Evolutionary conservation across 208 protist genomes (phyloP), one percentile per base, ranked within the genome.

Genomic region (Trypanosoma congolense): DNA sequence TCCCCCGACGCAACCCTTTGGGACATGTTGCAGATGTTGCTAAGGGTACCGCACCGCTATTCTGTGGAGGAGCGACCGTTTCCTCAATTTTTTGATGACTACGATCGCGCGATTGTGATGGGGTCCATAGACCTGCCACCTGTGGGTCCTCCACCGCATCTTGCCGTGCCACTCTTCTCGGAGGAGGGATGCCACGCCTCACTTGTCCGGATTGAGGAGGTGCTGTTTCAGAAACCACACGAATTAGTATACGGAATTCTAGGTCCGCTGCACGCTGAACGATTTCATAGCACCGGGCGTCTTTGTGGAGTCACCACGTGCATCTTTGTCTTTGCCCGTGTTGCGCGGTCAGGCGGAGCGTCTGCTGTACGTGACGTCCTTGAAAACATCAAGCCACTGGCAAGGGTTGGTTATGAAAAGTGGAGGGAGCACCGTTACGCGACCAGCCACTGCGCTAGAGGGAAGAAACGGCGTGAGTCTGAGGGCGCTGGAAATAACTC

Each of bases 281-380:
- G 54, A 21, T 73, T 90, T 53, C 68, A 74, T 35, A 73, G 70
- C 66, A 78, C 80, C 49, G 77, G 54, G 21, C 64, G 77, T 0
- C 73, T 93, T 22, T 86, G 76, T 61, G 72, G 80, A 19, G 65
- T 90, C 24, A 87, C 82, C 12, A 93, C 80, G n/a, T 70, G 72
- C 14, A 56, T 93, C 25, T 47, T 93, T 3, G 47, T 86, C 2
- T 83, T 87, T 57, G 47, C 89, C 58, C 86, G 86, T 14, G 77
- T 70, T 4, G 77, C 75, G 1, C 19, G 59, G 1, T 46, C 83
- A 21, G 50, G 59, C 14, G 72, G 66, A 33, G 53, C 33, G 12
- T 46, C n/a, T 18, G 60, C 45, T 21, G 49, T 77, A 9, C 65
- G 58, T 29, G 48, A 43, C 8, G 29, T 70, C 18, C 62, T 75